Base-by-base conservation (phyloP, 2,329 filamentous ascomycete genomes). In the Apiospora marii region DNA sequence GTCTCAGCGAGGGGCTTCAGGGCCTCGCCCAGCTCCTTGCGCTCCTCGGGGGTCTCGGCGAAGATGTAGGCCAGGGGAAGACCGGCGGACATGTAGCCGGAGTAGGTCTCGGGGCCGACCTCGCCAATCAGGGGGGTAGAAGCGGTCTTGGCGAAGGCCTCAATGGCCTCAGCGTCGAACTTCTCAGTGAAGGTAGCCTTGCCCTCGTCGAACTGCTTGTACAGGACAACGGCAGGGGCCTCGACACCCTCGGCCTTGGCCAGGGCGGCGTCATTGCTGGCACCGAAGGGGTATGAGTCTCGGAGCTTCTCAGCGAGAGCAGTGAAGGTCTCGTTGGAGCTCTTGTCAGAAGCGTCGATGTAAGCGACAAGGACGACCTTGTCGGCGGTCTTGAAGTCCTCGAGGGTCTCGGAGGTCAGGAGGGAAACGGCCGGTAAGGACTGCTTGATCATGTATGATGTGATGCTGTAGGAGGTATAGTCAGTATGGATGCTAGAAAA, bases 1-100 rank as follows among this genome's bases (percentile, higher is more conserved):
- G 96, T 93, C 87, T 97, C 90, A 74, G 96, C 96, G 77, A 99
- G 84, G 77, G 94, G 89, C 89, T 95, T 97, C 80, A 99, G 88
- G 75, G 90, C 87, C 76, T 92, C 90, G 78, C 92, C 87, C 77
- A 98, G 91, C 80, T 91, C 87, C 81, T 92, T 90, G 79, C 96
- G 95, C 90, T 98, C 95, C 86, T 98, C 96, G 41, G 90, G 83
- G 67, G 93, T 95, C 87, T 98, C 95, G 76, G 96, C 92, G 85
- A 99, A 98, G 86, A 99, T 97, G 87, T 98, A 99, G 76, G 95
- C 96, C 75, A 99, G 92, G 74, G 96, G 96, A 78, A 98, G 89
- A 77, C 94, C 95, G 78, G 96, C 90, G 71, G 92, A 91, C 93
- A 98, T 99, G 90, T 99, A 99, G 81, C 89, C 91, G 74, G 93